Conservation (phyloP, 805 yeast species). For the Grigorovia humatica region DNA sequence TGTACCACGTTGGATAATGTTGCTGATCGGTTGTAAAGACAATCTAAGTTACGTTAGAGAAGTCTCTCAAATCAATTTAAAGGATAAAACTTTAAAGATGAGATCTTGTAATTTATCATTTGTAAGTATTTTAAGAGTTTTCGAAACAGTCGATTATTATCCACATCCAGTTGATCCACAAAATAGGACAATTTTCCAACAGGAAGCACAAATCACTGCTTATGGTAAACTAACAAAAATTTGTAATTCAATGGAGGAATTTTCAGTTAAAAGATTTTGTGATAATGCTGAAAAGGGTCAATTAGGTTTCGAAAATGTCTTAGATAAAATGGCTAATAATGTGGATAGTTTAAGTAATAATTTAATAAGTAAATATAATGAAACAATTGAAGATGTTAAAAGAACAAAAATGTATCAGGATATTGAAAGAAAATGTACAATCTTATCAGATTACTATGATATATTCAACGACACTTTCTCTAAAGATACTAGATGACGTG, state of each 20-base stretch:
- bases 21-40: constrained; percentile 69
- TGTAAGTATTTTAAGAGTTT: constrained; percentile 64
- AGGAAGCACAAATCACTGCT: constrained; percentile 83
- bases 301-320: constrained; percentile 73
- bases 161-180: constrained; percentile 52
- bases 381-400: constrained; percentile 24
- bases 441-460: constrained; percentile 11
- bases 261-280: constrained; percentile 81
- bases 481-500: constrained; percentile 1
- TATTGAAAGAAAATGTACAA: constrained; percentile 15
- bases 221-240: constrained; percentile 59
- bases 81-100: constrained; percentile 53
- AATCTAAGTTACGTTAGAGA: constrained; percentile 78
- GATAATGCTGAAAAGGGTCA: constrained; percentile 82
- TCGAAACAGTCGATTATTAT: constrained; percentile 72
- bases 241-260: constrained; percentile 79
- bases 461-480: constrained; percentile 7
- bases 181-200: constrained; percentile 53
- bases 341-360: constrained; percentile 23
- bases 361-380: constrained; percentile 21
- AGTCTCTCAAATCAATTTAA: constrained; percentile 72
- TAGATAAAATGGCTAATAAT: constrained; percentile 34
- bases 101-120: constrained; percentile 82
- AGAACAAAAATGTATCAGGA: constrained; percentile 18
- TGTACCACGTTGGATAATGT: constrained; percentile 72